Evolutionary conservation across 1,284 basidiomycete species (phyloP).

Genomic region (Xerocomus minutiporus): DNA sequence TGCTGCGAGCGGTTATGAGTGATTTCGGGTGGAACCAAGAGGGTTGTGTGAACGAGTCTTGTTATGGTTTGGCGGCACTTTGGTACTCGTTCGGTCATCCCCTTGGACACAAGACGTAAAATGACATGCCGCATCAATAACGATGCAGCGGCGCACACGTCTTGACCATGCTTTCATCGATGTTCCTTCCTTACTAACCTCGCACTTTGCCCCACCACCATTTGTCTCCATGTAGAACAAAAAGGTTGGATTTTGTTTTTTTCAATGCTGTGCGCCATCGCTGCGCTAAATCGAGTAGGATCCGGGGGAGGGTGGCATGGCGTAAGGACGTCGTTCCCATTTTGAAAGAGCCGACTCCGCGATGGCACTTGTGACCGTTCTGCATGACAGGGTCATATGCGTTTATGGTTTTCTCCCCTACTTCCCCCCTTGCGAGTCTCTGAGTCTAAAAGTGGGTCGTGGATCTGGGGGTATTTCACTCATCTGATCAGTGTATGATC

Average conservation of each 20-base stretch:
- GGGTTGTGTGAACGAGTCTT: conserved; percentile 8
- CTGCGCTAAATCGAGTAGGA: conserved; percentile 5
- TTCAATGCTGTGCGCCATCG: background rate
- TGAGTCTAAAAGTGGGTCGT: conserved; percentile 7
- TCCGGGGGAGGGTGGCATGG: conserved; percentile 4
- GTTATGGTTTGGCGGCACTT: conserved; percentile 9
- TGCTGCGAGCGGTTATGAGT: conserved; percentile 8
- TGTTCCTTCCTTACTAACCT: background rate
- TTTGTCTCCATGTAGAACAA: background rate
- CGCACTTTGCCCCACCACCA: background rate
- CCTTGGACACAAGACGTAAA: conserved; percentile 23
- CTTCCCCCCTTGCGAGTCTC: background rate
- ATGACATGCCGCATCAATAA: conserved; percentile 18
- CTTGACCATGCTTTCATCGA: conserved; percentile 16
- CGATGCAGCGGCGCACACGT: conserved; percentile 12
- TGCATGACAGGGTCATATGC: conserved; percentile 17
- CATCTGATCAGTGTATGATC: conserved; percentile 23
- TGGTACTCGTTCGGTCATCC: background rate
- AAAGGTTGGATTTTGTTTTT: background rate
- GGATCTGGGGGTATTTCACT: conserved; percentile 17
- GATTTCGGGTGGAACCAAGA: background rate
- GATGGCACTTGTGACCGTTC: conserved; percentile 15
- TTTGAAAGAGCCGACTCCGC: conserved; percentile 20
- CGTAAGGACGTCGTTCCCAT: background rate
- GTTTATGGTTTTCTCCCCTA: conserved; percentile 14